Evolutionary conservation across 768 basidiomycete genomes (phyloP).

Genomic region (Butyriboletus loyo): DNA sequence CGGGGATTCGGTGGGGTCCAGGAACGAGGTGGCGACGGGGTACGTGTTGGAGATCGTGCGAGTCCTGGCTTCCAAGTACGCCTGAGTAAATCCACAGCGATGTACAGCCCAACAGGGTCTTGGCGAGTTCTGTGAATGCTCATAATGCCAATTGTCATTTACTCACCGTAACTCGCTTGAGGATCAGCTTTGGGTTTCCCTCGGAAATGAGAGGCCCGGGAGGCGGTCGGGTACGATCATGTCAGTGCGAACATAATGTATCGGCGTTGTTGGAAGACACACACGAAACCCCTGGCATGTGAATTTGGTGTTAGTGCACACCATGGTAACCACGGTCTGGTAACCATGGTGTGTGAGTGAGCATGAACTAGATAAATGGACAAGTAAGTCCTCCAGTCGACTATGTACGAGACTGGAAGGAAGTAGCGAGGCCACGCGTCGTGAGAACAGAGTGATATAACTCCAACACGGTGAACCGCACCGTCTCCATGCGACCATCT

Average conservation of each 20-base stretch:
- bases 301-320: too few relatives aligned
- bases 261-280: too few relatives aligned
- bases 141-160: not conserved
- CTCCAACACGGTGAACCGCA: not conserved
- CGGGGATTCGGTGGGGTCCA: conserved; percentile 7
- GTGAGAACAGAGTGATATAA: too few relatives aligned
- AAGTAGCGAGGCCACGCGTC: too few relatives aligned
- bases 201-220: not conserved
- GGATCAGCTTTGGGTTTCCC: not conserved
- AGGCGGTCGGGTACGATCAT: not conserved
- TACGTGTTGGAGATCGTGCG: conserved; percentile 23
- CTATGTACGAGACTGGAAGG: too few relatives aligned
- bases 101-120: too few relatives aligned
- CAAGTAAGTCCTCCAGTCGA: too few relatives aligned
- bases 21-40: conserved; percentile 16
- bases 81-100: not conserved
- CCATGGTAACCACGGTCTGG: too few relatives aligned
- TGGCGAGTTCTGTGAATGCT: not conserved
- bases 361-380: too few relatives aligned
- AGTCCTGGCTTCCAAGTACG: conserved; percentile 11
- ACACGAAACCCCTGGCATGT: too few relatives aligned
- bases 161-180: not conserved
- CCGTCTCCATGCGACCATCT: not conserved
- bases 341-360: too few relatives aligned
- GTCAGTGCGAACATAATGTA: not conserved